Base-by-base conservation (phyloP, 177 flowering plant species). In the Telopea speciosissima region DNA sequence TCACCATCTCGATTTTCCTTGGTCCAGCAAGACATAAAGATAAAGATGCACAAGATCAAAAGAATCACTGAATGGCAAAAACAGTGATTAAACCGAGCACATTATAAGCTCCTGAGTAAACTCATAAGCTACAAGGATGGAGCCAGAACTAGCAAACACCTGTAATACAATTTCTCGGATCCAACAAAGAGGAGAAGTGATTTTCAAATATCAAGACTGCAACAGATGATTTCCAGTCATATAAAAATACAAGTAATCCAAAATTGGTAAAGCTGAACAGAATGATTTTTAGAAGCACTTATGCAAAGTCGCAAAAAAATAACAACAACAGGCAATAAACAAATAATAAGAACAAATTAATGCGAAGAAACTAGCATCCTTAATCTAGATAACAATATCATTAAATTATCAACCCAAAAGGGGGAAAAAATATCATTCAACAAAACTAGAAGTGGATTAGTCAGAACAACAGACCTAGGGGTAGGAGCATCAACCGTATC, bases 401-500 rank as follows among this genome's bases (percentile, higher is more conserved):
- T 16, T 54, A n/a, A 13, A 54, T n/a, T 28, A 28, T 28, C 4
- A 2, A 28, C 31, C 31, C 31, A 28, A 28, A 28, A 28, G 31
- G 4, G 31, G 0, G 4, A 28, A 28, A 28, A 28, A 28, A 28
- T 2, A 28, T 28, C 40, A 36, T 36, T 36, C 40, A 36, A 8
- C 7, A 36, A 36, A 36, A 5, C 40, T 36, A 17, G 59, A 2
- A 22, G 16, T 5, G 54, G 8, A 28, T 19, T 36, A 23, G 21
- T 3, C 16, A 1, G 36, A 67, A 24, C 11, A 62, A 68, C 76
- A 66, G 65, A 80, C 84, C 85, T 82, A 58, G 73, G 52, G 23
- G 83, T 76, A 70, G 76, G 72, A 72, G 54, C 76, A 73, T 77
- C 85, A 45, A 36, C 77, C 1, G 80, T 28, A 1, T 78, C 87